These are phyloP conservation scores for Tilletia setariae DNA, from an alignment of 1,284 basidiomycete species.

Conservation along the genomic window DNA sequence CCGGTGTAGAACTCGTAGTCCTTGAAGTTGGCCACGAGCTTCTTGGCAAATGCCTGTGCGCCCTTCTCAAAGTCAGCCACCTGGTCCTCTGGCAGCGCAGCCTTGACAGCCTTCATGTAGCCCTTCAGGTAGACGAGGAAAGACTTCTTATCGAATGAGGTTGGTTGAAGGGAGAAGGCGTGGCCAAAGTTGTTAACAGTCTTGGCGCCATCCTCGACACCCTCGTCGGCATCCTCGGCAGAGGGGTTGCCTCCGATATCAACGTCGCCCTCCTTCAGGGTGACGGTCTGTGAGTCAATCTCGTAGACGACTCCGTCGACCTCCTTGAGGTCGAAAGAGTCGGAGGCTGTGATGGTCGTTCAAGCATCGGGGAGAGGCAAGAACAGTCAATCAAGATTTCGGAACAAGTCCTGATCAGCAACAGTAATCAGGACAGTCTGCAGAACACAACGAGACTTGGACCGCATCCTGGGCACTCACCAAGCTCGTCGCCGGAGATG, in stretches of 20 bases:
- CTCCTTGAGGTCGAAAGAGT: constrained; percentile 59
- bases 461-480: not conserved
- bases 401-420: not conserved
- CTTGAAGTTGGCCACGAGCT: constrained; percentile 83
- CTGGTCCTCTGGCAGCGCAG: constrained; percentile 58
- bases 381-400: too few species aligned
- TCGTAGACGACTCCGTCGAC: constrained; percentile 84
- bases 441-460: not conserved
- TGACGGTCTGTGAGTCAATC: constrained; percentile 77
- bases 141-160: constrained; percentile 86
- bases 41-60: constrained; percentile 62
- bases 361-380: not conserved
- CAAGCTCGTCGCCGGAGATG: constrained; percentile 81
- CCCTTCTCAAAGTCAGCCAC: constrained; percentile 72
- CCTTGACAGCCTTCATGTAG: constrained; percentile 80
- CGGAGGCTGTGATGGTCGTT: constrained; percentile 24
- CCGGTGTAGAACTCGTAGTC: constrained; percentile 83
- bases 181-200: constrained; percentile 85
- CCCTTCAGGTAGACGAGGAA: constrained; percentile 81
- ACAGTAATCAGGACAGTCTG: too few species aligned
- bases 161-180: constrained; percentile 84
- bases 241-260: constrained; percentile 76
- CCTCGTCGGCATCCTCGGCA: constrained; percentile 80
- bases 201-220: constrained; percentile 71
- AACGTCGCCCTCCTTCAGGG: constrained; percentile 76